Percentiles rank a stretch among this genome's conserved stretches.
phyloP scores from a whole-genome alignment of 2,329 filamentous ascomycete genomes.

The Diplodia mutila region DNA sequence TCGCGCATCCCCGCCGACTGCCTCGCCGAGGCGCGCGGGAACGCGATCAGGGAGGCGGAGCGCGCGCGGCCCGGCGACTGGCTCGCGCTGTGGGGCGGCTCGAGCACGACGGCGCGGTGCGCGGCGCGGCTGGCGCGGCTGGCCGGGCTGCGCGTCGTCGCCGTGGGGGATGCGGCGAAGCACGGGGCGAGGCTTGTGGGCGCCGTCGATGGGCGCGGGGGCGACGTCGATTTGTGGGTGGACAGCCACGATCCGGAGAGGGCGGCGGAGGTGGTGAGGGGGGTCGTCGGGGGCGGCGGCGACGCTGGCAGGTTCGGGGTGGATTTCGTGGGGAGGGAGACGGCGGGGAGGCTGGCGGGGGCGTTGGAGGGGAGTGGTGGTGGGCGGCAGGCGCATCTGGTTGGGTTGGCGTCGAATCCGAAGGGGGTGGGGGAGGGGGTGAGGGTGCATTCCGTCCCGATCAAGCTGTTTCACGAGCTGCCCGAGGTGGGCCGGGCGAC shows the following conservation, averaged over 20 bases:
- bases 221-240: conserved; percentile 19
- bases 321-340: conserved; percentile 8
- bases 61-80: conserved; percentile 66
- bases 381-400: conserved; percentile 56
- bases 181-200: conserved; percentile 49
- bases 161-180: conserved; percentile 67
- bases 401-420: conserved; percentile 70
- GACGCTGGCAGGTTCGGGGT: not conserved
- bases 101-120: conserved; percentile 68
- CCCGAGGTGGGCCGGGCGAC: conserved; percentile 65
- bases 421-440: conserved; percentile 57
- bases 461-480: conserved; percentile 75
- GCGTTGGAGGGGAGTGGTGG: not conserved
- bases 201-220: too few species aligned
- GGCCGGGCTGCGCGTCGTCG: conserved; percentile 66
- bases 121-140: conserved; percentile 70
- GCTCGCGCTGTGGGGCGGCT: conserved; percentile 72
- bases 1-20: conserved; percentile 64
- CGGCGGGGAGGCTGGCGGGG: conserved; percentile 5
- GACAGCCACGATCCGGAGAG: conserved; percentile 7
- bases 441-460: conserved; percentile 68
- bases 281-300: not conserved
- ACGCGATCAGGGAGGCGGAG: conserved; percentile 55
- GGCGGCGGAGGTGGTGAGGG: conserved; percentile 13
- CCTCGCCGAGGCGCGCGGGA: conserved; percentile 62